Conservation (phyloP, 768 basidiomycete species). For the Asterophora parasitica region DNA sequence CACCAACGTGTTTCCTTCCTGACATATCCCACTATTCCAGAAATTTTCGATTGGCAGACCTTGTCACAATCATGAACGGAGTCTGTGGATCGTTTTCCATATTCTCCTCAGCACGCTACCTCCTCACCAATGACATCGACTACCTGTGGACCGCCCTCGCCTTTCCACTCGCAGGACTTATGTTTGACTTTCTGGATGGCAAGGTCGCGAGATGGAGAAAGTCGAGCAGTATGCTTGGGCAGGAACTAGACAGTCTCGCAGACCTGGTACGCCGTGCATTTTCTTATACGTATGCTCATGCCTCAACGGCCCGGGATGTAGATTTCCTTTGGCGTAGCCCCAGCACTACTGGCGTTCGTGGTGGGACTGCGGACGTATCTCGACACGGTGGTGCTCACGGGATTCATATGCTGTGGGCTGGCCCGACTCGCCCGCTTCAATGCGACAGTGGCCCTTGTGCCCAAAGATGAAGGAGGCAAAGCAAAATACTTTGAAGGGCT, state of each 20-base stretch:
- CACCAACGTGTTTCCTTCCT: conserved; percentile 12
- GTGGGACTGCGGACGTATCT: conserved; percentile 89
- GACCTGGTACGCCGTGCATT: conserved; percentile 65
- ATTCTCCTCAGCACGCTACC: conserved; percentile 88
- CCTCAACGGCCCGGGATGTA: conserved; percentile 25
- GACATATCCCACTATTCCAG: conserved; percentile 35
- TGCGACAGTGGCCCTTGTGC: conserved; percentile 92
- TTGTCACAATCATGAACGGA: conserved; percentile 98
- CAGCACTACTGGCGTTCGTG: conserved; percentile 86
- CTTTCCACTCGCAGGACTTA: conserved; percentile 87
- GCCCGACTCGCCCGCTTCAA: conserved; percentile 98
- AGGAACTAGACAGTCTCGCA: conserved; percentile 95
- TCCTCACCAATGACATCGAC: conserved; percentile 70
- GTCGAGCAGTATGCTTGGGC: conserved; percentile 91
- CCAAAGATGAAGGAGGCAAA: conserved; percentile 84
- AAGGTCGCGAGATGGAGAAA: conserved; percentile 98
- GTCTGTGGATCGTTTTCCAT: conserved; percentile 96
- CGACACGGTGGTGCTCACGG: conserved; percentile 81
- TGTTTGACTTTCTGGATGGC: conserved; percentile 97
- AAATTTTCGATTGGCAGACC: conserved; percentile 96
- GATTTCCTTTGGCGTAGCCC: conserved; percentile 98
- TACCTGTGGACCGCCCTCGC: conserved; percentile 84
- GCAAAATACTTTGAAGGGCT: conserved; percentile 95
- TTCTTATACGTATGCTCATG: background rate
- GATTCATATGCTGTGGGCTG: conserved; percentile 93